Evolutionary conservation across 805 yeast species (phyloP), one percentile per base, ranked within the genome.

Genomic region (Kodamaea lidongshanica): DNA sequence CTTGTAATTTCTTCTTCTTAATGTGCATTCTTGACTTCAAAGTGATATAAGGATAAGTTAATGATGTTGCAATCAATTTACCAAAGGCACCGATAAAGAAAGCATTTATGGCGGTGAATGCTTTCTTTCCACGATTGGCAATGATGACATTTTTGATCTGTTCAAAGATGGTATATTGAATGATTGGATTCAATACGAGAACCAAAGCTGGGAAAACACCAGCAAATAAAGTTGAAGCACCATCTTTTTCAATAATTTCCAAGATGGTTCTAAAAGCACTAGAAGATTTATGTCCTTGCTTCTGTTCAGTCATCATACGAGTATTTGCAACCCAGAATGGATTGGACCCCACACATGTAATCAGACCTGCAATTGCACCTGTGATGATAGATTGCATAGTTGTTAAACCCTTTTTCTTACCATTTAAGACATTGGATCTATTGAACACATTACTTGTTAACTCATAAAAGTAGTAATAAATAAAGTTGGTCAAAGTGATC

Each of bases 271-370:
- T 58, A 23, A 82, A 41, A 1, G 88, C 75, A 18, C 70, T 60
- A 16, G 63, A 51, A 42, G 45, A 20, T 52, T 51, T 41, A 41
- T 52, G 30, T 25, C 12, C 37, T 22, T 29, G 21, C 36, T 56
- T 56, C 39, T 57, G 55, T 33, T 57, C 51, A 30, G 88, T 86
- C 44, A 94, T 83, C 72, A 80, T 76, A 49, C 95, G 71, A 3
- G 96, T 87, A 52, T 87, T 87, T 25, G 94, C 92, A 25, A 87
- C 94, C 96, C 96, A 87, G 43, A 85, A 76, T 14, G 96, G 96
- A 54, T 87, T 87, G 8, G 95, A 78, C 7, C 78, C 68, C 12
- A 82, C 61, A 28, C 87, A 82, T 3, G 96, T 86, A 21, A 86
- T 72, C 7, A 87, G 72, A 0, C 96, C 96, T 2, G 96, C 94